phyloP scores from a whole-genome alignment of 805 yeast genomes.

The Metschnikowia peoriensis region DNA sequence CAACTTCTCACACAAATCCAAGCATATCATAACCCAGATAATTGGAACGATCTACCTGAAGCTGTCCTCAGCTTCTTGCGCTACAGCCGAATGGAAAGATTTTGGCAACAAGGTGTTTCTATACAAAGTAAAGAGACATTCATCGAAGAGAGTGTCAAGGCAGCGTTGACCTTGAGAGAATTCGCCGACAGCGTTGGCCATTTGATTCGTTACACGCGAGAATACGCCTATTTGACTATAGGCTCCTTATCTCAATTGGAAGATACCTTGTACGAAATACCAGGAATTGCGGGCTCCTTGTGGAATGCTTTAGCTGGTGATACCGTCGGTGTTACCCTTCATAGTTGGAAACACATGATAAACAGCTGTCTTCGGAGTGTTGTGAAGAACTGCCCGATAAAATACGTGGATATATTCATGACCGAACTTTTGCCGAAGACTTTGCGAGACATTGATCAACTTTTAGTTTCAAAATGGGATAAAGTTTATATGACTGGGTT shows the following conservation, averaged over 20 bases:
- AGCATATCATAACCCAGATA: constrained; percentile 89
- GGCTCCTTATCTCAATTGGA: constrained; percentile 89
- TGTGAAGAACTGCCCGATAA: constrained; percentile 82
- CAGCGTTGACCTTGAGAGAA: constrained; percentile 89
- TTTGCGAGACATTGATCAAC: constrained; percentile 66
- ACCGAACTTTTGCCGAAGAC: constrained; percentile 74
- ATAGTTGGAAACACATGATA: constrained; percentile 96
- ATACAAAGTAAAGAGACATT: constrained; percentile 92
- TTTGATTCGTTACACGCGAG: constrained; percentile 90
- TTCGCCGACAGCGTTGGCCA: constrained; percentile 98
- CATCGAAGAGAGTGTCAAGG: constrained; percentile 89
- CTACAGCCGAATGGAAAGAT: constrained; percentile 85
- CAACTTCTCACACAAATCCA: constrained; percentile 87
- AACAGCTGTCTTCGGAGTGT: constrained; percentile 85
- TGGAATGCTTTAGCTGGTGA: constrained; percentile 89
- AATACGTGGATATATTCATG: constrained; percentile 67
- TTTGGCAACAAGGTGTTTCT: constrained; percentile 98
- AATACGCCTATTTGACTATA: constrained; percentile 86
- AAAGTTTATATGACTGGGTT: constrained; percentile 57
- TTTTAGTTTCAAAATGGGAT: constrained; percentile 78
- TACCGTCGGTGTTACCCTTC: constrained; percentile 82
- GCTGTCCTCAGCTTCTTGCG: constrained; percentile 92
- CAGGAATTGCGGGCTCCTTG: constrained; percentile 69
- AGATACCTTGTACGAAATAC: constrained; percentile 82
- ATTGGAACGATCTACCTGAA: constrained; percentile 83